Evolutionary conservation across 129 eudicot genomes (phyloP).

Genomic region (Flaveria linearis): DNA sequence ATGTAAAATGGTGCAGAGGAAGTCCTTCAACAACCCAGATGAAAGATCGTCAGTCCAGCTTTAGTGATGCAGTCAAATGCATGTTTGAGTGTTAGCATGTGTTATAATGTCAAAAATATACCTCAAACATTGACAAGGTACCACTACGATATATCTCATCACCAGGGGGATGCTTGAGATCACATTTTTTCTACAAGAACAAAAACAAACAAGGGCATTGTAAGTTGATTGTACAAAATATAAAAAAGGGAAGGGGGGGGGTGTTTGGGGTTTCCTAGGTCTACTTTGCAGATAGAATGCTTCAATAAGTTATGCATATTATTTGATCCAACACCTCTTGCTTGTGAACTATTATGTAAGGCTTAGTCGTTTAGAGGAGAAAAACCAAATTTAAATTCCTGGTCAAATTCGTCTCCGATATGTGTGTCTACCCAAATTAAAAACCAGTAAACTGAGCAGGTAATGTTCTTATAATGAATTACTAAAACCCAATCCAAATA

Average conservation of each 20-base stretch:
- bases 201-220: neutral
- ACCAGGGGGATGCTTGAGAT: conserved; percentile 99
- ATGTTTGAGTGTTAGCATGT: conserved; percentile 11
- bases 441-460: neutral
- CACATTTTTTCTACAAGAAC: conserved; percentile 76
- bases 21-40: too few species aligned
- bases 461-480: neutral
- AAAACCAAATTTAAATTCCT: neutral
- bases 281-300: neutral
- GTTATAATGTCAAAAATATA: conserved; percentile 29
- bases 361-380: neutral
- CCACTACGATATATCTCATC: conserved; percentile 95
- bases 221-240: conserved; percentile 2
- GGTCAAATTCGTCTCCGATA: neutral
- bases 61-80: neutral
- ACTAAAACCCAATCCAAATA: neutral
- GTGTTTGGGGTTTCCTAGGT: neutral
- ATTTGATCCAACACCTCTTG: neutral
- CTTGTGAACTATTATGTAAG: neutral
- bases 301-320: neutral
- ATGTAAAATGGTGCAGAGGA: too few species aligned
- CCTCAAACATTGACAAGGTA: conserved; percentile 99
- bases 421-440: neutral
- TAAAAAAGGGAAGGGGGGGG: too few species aligned
- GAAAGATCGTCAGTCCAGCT: conserved; percentile 5